These are phyloP conservation scores for Xerocomus potaroensis DNA, from an alignment of 768 basidiomycete species.

Conservation along the genomic window DNA sequence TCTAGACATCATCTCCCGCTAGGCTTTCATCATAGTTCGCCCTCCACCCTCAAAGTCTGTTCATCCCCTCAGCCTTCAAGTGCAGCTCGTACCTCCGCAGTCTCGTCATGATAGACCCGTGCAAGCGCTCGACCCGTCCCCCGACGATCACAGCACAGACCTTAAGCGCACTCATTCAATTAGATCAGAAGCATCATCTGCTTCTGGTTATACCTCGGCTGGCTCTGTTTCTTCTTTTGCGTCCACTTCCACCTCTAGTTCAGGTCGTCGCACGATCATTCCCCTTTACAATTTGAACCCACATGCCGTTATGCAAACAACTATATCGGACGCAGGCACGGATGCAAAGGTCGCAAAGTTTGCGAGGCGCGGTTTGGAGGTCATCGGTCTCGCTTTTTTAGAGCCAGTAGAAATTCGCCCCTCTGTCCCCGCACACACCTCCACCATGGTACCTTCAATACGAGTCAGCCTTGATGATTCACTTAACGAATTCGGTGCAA, in stretches of 20 bases:
- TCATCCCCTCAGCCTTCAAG: conserved; percentile 86
- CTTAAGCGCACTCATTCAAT: conserved; percentile 34
- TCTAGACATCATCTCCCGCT: conserved; percentile 9
- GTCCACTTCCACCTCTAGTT: conserved; percentile 41
- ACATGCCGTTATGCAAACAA: conserved; percentile 83
- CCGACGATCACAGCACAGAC: conserved; percentile 28
- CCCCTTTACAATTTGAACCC: conserved; percentile 86
- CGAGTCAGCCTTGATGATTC: conserved; percentile 30
- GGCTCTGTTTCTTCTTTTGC: conserved; percentile 37
- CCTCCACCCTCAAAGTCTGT: conserved; percentile 84
- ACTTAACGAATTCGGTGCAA: conserved; percentile 19
- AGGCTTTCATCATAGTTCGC: conserved; percentile 91
- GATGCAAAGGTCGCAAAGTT: conserved; percentile 84
- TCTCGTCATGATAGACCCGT: conserved; percentile 39
- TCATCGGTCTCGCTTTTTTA: conserved; percentile 72
- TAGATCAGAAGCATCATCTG: conserved; percentile 47
- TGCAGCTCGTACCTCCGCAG: conserved; percentile 77
- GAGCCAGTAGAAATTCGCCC: conserved; percentile 77
- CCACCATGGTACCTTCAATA: conserved; percentile 7
- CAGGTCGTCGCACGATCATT: conserved; percentile 68
- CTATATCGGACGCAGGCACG: conserved; percentile 83
- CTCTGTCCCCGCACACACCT: conserved; percentile 10
- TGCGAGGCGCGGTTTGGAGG: conserved; percentile 65
- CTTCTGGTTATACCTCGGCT: conserved; percentile 49
- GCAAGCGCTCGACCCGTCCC: conserved; percentile 42